These are phyloP conservation scores for Wickerhamiella bombiphila DNA, from an alignment of 805 yeast genomes.

Conservation along the genomic window DNA sequence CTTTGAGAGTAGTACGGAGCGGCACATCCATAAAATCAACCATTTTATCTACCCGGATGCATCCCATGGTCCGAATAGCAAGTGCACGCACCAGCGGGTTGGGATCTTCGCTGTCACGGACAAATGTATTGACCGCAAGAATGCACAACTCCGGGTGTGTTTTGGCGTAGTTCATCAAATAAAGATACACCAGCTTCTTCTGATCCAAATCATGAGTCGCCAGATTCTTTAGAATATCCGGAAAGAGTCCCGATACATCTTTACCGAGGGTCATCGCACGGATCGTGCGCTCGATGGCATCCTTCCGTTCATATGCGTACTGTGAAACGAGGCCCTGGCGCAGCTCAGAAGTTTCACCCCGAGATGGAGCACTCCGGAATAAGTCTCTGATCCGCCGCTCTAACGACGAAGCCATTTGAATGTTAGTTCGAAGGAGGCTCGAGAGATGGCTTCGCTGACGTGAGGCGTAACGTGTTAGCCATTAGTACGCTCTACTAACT, in stretches of 20 bases:
- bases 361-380: slow-evolving; percentile 38
- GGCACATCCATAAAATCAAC: slow-evolving; percentile 91
- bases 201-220: slow-evolving; percentile 95
- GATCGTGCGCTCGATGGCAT: slow-evolving; percentile 90
- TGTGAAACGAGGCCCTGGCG: slow-evolving; percentile 85
- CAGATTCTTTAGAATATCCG: slow-evolving; percentile 89
- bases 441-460: no score
- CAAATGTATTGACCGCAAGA: slow-evolving; percentile 93
- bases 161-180: slow-evolving; percentile 94
- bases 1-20: slow-evolving; percentile 64
- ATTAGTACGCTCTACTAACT: no score
- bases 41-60: slow-evolving; percentile 89
- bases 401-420: slow-evolving; percentile 14
- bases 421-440: no score
- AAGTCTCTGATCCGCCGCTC: slow-evolving; percentile 41
- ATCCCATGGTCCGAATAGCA: slow-evolving; percentile 98
- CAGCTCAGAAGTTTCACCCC: slow-evolving; percentile 73
- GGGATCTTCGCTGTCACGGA: slow-evolving; percentile 86
- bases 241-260: slow-evolving; percentile 86
- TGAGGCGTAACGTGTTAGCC: no score
- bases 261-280: slow-evolving; percentile 98
- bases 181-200: slow-evolving; percentile 86
- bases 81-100: slow-evolving; percentile 90
- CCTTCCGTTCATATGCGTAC: slow-evolving; percentile 81
- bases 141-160: slow-evolving; percentile 91